Evolutionary conservation across 1,284 basidiomycete genomes (phyloP).

Genomic region (Irpex lacteus): DNA sequence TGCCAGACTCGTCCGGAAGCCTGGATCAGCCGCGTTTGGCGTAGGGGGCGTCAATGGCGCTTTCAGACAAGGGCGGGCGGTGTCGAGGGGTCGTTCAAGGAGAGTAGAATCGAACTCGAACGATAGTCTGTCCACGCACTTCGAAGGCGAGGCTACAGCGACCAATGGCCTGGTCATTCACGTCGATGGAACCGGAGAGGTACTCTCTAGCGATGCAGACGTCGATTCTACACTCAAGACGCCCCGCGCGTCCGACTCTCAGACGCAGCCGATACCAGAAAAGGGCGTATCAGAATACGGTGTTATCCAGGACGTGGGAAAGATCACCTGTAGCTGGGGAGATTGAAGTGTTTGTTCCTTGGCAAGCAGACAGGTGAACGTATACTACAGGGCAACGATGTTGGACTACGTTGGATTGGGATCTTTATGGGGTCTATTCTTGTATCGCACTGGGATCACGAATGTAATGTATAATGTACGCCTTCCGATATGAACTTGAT

Average conservation of each 20-base stretch:
- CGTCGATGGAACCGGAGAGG: not conserved
- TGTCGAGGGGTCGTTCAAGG: slow-evolving; percentile 25
- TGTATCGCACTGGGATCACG: slow-evolving; percentile 1
- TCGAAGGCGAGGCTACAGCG: not conserved
- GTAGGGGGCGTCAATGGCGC: slow-evolving; percentile 15
- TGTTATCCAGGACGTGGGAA: slow-evolving; percentile 27
- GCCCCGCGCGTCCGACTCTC: not conserved
- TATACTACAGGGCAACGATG: not conserved
- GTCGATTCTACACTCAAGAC: not conserved
- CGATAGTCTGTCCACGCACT: not conserved
- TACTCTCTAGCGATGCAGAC: not conserved
- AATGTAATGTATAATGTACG: slow-evolving; percentile 4
- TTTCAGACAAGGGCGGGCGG: slow-evolving; percentile 19
- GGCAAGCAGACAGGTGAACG: not conserved
- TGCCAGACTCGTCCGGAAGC: slow-evolving; percentile 22
- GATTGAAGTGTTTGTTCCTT: slow-evolving; percentile 19
- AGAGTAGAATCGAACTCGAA: slow-evolving; percentile 20
- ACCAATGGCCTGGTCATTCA: not conserved
- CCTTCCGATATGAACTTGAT: not conserved
- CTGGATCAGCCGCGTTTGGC: slow-evolving; percentile 18
- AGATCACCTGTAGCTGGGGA: slow-evolving; percentile 31
- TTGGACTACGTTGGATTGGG: not conserved
- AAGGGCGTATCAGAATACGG: not conserved
- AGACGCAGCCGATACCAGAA: not conserved
- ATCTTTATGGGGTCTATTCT: not conserved